Percentiles rank a stretch among this genome's conserved stretches.
These are phyloP conservation scores for Lachancea sp. DNA, from an alignment of 805 yeast genomes.

Conservation along the genomic window DNA sequence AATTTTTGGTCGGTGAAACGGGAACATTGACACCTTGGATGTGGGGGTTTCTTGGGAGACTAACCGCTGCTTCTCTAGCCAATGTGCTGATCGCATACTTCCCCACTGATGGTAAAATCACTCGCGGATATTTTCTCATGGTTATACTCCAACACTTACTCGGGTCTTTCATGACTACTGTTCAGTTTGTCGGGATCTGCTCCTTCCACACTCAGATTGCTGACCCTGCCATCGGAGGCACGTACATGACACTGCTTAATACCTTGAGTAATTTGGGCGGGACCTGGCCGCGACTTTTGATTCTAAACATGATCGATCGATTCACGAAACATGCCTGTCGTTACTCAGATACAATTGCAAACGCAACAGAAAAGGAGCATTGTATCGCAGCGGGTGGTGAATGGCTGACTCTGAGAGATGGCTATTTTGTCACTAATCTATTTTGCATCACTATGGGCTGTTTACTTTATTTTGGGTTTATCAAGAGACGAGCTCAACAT, in stretches of 20 bases:
- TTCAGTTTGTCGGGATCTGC: conserved; percentile 89
- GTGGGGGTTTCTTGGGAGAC: conserved; percentile 75
- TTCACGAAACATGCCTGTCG: conserved; percentile 64
- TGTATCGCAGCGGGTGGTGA: conserved; percentile 54
- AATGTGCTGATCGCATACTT: conserved; percentile 65
- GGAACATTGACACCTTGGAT: conserved; percentile 85
- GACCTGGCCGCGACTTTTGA: conserved; percentile 90
- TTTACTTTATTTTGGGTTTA: conserved; percentile 55
- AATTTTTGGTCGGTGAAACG: conserved; percentile 27
- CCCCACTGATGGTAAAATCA: conserved; percentile 51
- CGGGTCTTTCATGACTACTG: conserved; percentile 88
- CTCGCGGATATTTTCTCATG: conserved; percentile 49
- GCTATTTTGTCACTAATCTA: conserved; percentile 73
- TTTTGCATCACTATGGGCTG: conserved; percentile 67
- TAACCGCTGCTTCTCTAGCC: conserved; percentile 68
- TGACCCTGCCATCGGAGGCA: conserved; percentile 94
- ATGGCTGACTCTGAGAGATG: conserved; percentile 57
- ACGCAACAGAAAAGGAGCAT: conserved; percentile 38
- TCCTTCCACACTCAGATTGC: conserved; percentile 95
- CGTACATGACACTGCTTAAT: conserved; percentile 94
- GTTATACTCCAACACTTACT: conserved; percentile 78
- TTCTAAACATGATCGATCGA: conserved; percentile 71
- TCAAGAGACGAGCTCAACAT: conserved; percentile 51
- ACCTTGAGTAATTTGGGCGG: conserved; percentile 93
- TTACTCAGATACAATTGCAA: conserved; percentile 12